These are phyloP conservation scores for Gonium pectorale DNA, from an alignment of 139 green algal species.

Conservation along the genomic window DNA sequence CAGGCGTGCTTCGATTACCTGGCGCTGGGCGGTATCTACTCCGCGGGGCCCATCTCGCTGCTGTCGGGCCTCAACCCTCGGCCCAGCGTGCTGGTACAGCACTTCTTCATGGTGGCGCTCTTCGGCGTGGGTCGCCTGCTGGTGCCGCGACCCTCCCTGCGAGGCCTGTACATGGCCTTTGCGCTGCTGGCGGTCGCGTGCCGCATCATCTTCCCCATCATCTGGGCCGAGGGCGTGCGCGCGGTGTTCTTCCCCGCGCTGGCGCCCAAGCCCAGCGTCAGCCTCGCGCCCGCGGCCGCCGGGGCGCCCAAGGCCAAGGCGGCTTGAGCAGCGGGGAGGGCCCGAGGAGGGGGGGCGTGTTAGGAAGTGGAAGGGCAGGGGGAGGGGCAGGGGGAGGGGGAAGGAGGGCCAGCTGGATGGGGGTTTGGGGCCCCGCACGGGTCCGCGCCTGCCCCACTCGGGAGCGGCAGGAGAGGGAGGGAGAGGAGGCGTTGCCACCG, in stretches of 20 bases:
- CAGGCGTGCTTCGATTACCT: constrained; percentile 99
- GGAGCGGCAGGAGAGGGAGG: no score
- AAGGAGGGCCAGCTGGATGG: background rate
- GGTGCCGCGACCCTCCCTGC: constrained; percentile 83
- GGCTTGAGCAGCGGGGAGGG: background rate
- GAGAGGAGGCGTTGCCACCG: no score
- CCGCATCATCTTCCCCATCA: constrained; percentile 94
- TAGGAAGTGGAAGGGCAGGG: background rate
- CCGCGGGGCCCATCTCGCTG: constrained; percentile 87
- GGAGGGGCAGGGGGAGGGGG: background rate
- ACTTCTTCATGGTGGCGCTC: constrained; percentile 97
- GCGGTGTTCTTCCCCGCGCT: constrained; percentile 86
- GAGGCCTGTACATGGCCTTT: constrained; percentile 58
- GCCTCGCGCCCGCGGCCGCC: background rate
- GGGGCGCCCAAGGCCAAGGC: constrained; percentile 9
- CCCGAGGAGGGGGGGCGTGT: background rate
- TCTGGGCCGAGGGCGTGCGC: constrained; percentile 71
- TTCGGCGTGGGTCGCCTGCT: constrained; percentile 92
- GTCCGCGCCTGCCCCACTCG: no score
- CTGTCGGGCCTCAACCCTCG: constrained; percentile 92
- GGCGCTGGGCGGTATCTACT: constrained; percentile 86
- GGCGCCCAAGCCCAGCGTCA: constrained; percentile 62
- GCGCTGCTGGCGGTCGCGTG: constrained; percentile 65
- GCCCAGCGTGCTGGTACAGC: constrained; percentile 90
- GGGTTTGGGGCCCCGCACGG: no score